Base-by-base conservation (phyloP, 768 basidiomycete species). In the Xerocomus potaroensis region DNA sequence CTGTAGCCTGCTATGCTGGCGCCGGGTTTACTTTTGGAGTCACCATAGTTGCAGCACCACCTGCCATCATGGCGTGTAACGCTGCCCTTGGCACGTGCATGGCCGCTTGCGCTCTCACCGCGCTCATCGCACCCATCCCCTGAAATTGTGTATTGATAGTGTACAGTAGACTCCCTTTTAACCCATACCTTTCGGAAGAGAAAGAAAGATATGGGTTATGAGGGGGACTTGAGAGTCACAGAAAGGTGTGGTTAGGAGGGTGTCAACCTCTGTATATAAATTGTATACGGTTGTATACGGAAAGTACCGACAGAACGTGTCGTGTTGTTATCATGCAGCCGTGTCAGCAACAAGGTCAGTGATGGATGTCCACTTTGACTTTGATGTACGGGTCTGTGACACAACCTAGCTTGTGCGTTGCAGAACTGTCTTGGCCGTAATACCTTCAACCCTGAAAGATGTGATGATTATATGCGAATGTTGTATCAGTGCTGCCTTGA, bases 391-490 rank as follows among this genome's bases (percentile, higher is more conserved):
- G 7, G 27, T 2, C 11, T 7, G 10, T 46, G 42, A 27, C 23
- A 18, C 3, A 15, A 46, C 36, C 37, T 32, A 87, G 85, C 85
- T 0, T 87, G 85, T 57, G 62, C 69, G 18, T 67, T 87, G 3
- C 85, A 87, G 35, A 46, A 67, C 1, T 88, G 86, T 58, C 69
- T 87, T 24, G 73, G 72, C 43, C 79, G 74, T 49, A 75, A 87
- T 60, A 83, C 80, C 0, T 87, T 84, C 56, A 55, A 53, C 3
- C 84, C 81, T 0, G 83, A 84, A 16, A 79, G 74, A 50, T 88
- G 86, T 56, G 69, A 80, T 34, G 57, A 65, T 8, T 59, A 72
- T 10, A 57, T 87, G 18, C 67, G 74, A 41, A 69, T 65, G 19
- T 70, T 88, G 15, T 87, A 87, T 57, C 47, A 57, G 47, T 87